Evolutionary conservation across 352 stramenopile genomes (phyloP).

Genomic region (Vaucheria bursata): DNA sequence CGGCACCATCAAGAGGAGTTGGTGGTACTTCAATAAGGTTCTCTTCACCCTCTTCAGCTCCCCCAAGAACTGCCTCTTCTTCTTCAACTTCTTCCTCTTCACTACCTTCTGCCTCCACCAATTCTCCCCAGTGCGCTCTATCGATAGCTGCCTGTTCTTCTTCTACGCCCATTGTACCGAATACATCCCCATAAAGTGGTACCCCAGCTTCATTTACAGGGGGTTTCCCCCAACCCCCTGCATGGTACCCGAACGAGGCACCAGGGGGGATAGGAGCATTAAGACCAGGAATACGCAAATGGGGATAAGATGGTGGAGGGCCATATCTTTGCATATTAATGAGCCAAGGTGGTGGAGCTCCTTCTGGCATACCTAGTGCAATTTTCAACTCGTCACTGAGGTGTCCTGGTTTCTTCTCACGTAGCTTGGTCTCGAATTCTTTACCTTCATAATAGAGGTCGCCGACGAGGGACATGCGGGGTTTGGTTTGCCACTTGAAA

Average conservation of each 20-base stretch:
- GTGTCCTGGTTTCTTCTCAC: conserved; percentile 71
- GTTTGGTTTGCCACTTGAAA: conserved; percentile 97
- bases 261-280: conserved; percentile 88
- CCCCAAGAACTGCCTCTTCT: conserved; percentile 18
- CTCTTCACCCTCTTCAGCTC: conserved; percentile 35
- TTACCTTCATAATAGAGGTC: conserved; percentile 96
- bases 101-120: conserved; percentile 49
- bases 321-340: conserved; percentile 97
- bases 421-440: conserved; percentile 76
- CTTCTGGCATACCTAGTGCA: conserved; percentile 85
- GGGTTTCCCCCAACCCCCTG: conserved; percentile 92
- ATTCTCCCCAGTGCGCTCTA: conserved; percentile 39
- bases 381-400: conserved; percentile 59
- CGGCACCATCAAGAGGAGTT: conserved; percentile 36
- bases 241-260: conserved; percentile 88
- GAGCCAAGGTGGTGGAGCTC: conserved; percentile 87
- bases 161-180: conserved; percentile 13
- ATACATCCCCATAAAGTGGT: conserved; percentile 76
- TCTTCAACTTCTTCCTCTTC: conserved; percentile 52
- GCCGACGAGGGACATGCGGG: conserved; percentile 62
- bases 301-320: conserved; percentile 87
- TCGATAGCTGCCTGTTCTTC: conserved; percentile 47
- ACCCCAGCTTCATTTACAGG: conserved; percentile 87
- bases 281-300: conserved; percentile 88
- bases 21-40: conserved; percentile 52